phyloP scores from a whole-genome alignment of 257 asterid species.

The Capsicum rhomboideum region DNA sequence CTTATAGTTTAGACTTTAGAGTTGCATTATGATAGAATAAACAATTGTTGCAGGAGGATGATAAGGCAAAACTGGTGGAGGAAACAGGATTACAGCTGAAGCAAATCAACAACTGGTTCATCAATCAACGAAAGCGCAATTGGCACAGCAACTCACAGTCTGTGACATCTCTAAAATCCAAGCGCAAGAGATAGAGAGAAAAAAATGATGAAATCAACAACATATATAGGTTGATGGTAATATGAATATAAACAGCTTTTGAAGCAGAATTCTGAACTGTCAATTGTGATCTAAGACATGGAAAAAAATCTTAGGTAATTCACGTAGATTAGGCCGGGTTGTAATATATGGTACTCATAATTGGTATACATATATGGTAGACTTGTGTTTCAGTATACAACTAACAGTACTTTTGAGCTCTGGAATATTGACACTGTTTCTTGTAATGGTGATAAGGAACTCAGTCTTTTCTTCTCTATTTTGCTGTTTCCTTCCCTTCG shows the following conservation, averaged over 20 bases:
- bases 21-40: neutral
- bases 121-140: conserved; percentile 89
- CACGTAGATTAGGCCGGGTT: neutral
- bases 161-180: conserved; percentile 80
- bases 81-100: conserved; percentile 90
- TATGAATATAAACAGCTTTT: neutral
- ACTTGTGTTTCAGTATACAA: conserved; percentile 13
- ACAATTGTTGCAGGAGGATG: conserved; percentile 60
- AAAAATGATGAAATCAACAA: neutral
- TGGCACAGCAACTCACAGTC: conserved; percentile 91
- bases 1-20: neutral
- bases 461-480: too few species aligned
- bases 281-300: neutral
- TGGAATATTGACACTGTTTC: neutral
- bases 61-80: conserved; percentile 91
- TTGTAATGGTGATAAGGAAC: neutral
- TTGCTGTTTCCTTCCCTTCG: too few species aligned
- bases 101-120: conserved; percentile 97
- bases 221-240: neutral
- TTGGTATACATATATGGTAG: conserved; percentile 12
- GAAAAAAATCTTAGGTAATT: neutral
- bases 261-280: neutral
- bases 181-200: conserved; percentile 68
- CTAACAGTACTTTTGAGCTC: conserved; percentile 21
- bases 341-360: conserved; percentile 15